Evolutionary conservation across 1,284 basidiomycete species (phyloP).

Genomic region (Albatrellus sp.): DNA sequence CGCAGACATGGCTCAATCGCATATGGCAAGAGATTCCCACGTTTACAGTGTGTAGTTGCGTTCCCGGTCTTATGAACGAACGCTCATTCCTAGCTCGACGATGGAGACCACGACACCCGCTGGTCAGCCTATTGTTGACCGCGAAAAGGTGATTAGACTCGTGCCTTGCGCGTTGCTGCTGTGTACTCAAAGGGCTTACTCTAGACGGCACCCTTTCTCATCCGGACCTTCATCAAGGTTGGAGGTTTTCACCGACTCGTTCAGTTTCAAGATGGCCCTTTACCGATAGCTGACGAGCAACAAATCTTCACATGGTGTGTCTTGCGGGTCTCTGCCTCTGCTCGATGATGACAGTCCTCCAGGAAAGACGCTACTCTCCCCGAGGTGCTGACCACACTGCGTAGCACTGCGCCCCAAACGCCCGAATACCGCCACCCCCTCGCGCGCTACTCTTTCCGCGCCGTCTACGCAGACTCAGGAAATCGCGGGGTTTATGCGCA

Average conservation of each 20-base stretch:
- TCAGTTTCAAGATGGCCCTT: conserved; percentile 61
- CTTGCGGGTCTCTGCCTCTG: too few species aligned
- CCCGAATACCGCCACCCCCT: conserved; percentile 66
- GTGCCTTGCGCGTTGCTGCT: background rate
- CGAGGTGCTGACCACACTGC: conserved; percentile 63
- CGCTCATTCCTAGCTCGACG: too few species aligned
- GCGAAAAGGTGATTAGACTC: conserved; percentile 22
- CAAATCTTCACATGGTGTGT: conserved; percentile 65
- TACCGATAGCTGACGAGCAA: conserved; percentile 66
- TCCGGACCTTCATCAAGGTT: conserved; percentile 71
- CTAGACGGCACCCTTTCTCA: conserved; percentile 66
- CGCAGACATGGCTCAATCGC: too few species aligned
- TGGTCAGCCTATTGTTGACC: conserved; percentile 21
- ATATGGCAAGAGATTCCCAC: too few species aligned
- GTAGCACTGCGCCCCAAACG: conserved; percentile 48
- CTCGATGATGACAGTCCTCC: conserved; percentile 4
- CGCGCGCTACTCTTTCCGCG: conserved; percentile 64
- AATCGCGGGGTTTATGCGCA: conserved; percentile 55
- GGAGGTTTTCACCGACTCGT: conserved; percentile 58
- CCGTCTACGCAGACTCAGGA: conserved; percentile 60
- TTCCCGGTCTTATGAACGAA: too few species aligned
- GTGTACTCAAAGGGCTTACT: background rate
- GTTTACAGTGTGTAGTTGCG: too few species aligned
- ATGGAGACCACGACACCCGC: conserved; percentile 20
- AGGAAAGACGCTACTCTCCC: conserved; percentile 73